A percentile compares a stretch with the other conserved stretches of the same genome.
These are phyloP conservation scores for Adansonia grandidieri DNA, from an alignment of 441 rosid species.

Conservation along the genomic window DNA sequence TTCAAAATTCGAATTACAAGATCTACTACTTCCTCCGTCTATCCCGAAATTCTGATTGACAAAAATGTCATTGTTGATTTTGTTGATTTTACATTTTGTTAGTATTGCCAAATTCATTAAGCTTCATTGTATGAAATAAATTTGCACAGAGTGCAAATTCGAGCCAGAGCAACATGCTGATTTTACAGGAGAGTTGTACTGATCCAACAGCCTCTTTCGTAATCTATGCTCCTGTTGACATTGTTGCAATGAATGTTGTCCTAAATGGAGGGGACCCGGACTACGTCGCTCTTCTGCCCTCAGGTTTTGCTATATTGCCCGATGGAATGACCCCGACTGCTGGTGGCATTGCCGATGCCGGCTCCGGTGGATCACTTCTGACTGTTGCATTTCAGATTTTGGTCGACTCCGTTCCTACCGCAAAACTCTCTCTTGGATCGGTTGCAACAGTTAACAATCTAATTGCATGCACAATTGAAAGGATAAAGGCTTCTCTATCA, in stretches of 20 bases:
- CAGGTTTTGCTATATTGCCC: conserved; percentile 84
- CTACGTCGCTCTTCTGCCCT: conserved; percentile 80
- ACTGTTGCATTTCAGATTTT: conserved; percentile 84
- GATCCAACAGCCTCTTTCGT: conserved; percentile 71
- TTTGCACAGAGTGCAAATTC: conserved; percentile 57
- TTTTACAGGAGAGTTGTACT: conserved; percentile 81
- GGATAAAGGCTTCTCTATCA: conserved; percentile 64
- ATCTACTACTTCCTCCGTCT: too few relatives aligned
- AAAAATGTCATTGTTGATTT: too few relatives aligned
- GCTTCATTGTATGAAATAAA: background rate
- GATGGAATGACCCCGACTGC: conserved; percentile 50
- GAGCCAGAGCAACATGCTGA: conserved; percentile 72
- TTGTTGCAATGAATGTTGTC: conserved; percentile 65
- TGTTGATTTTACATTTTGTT: background rate
- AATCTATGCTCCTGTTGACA: conserved; percentile 80
- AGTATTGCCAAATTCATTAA: background rate
- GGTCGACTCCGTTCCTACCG: conserved; percentile 66
- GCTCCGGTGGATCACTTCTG: conserved; percentile 70
- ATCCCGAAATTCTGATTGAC: too few relatives aligned
- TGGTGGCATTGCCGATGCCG: conserved; percentile 33
- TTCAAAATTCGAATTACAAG: too few relatives aligned
- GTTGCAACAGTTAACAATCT: conserved; percentile 90
- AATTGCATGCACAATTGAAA: conserved; percentile 69
- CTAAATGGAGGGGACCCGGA: conserved; percentile 79
- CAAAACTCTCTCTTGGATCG: conserved; percentile 72